Evolutionary conservation across 306 rosid genomes (phyloP), one percentile per base, ranked within the genome.

Genomic region (Fagus sylvatica): DNA sequence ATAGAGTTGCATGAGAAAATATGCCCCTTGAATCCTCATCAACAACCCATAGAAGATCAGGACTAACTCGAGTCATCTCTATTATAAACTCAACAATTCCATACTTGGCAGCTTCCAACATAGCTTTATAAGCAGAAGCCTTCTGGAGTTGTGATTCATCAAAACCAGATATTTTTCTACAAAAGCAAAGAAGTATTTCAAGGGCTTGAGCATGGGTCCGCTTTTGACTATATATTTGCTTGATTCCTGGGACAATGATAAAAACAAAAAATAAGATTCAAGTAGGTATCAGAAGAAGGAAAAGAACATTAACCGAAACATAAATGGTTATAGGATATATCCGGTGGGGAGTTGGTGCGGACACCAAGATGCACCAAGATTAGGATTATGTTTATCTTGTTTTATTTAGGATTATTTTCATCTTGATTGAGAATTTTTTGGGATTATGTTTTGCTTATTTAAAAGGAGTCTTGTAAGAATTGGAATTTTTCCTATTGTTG

Each of bases 61-160:
- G 51, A 53, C 36, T 34, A 73, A 51, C 76, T 3, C 7, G 10
- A 53, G 51, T 73, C 66, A 73, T 6, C 4, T 4, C 17, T 0
- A 1, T 19, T 53, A 73, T 73, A 65, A 73, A 73, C 37, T 73
- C 76, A 1, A 9, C 16, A 55, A 53, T 73, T 36, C 76, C 76
- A 73, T 28, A 7, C 15, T 39, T 73, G 16, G 76, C 6, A 0
- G 76, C 76, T 73, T 73, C 66, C 53, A 73, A 37, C 66, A 73
- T 22, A 41, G 76, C 39, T 19, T 73, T 49, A 8, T 73, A 73
- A 16, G 40, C 66, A 53, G 76, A 36, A 4, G 64, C 64, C 36
- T 36, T 49, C 6, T 9, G 15, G 0, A 54, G 76, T 51, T 73
- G 17, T 36, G 33, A n/a, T 36, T 73, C 66, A 37, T 55, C 51